Evolutionary conservation across 768 basidiomycete genomes (phyloP), one percentile per base, ranked within the genome.

Genomic region (Naganishia friedmannii): DNA sequence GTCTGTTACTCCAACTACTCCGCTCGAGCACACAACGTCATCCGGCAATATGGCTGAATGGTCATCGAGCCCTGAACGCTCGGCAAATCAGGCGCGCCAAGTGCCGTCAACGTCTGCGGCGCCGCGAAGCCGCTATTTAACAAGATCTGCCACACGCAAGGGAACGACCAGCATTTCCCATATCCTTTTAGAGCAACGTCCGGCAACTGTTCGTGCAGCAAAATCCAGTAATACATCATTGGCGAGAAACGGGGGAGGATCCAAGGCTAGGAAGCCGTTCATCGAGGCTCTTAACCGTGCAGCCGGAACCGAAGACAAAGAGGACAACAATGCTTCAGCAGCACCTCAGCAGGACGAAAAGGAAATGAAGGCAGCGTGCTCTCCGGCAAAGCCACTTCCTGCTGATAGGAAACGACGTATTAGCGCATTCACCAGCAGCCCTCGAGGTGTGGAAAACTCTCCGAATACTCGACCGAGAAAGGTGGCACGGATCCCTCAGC

Each of bases 281-380:
- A 63, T 63, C n/a, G 60, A 63, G 60, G 60, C 60, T 1, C 23
- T 63, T 3, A 63, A 63, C n/a, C 60, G 60, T 15, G 60, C 39
- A 2, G 60, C 60, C 0, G 28, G 19, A 29, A 21, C 5, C 1
- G 39, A 21, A 15, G 23, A 37, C n/a, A 63, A 26, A 26, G 32
- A 39, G 23, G 37, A 58, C 15, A 31, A 23, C 8, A 31, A 23
- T 32, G 34, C 9, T 9, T 31, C 34, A 23, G 32, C 15, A 29
- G 29, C 37, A 23, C 2, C 12, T 2, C 57, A 63, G 12, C 23
- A 29, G 21, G 39, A 45, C 0, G 42, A 63, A 4, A 23, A 26
- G 48, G 48, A 26, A 6, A 19, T 17, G 13, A 45, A 31, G 26
- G 42, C 21, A 10, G 3, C 39, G 7, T 28, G 6, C 10, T 63